Evolutionary conservation across 2,329 filamentous ascomycete species (phyloP).

Genomic region (Talaromyces sp.): DNA sequence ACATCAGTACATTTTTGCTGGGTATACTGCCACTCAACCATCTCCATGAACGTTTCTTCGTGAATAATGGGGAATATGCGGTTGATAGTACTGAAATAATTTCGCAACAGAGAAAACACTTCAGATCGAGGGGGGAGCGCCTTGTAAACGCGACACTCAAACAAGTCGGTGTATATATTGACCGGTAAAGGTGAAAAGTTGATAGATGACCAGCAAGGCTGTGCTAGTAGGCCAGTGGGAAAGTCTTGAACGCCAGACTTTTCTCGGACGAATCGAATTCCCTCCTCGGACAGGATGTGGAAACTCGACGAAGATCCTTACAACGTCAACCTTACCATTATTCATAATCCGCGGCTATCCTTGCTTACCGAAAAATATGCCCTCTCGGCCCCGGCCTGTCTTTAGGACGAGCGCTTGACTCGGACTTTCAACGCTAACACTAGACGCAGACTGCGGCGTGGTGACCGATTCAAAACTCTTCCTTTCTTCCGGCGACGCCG

Average conservation of each 20-base stretch:
- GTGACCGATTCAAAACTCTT: conserved; percentile 3
- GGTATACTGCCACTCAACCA: conserved; percentile 91
- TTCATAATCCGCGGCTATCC: background rate
- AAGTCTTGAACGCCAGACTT: conserved; percentile 93
- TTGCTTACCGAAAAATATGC: conserved; percentile 76
- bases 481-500: conserved; percentile 6
- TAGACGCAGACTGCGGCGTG: conserved; percentile 6
- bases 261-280: conserved; percentile 93
- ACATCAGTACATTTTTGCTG: conserved; percentile 86
- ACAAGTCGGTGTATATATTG: conserved; percentile 90
- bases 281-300: conserved; percentile 93
- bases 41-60: conserved; percentile 92
- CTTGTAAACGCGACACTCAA: conserved; percentile 76
- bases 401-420: background rate
- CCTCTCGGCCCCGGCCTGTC: conserved; percentile 78
- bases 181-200: conserved; percentile 91
- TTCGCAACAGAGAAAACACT: conserved; percentile 77
- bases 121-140: conserved; percentile 79
- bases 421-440: background rate
- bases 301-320: conserved; percentile 87
- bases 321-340: conserved; percentile 24
- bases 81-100: conserved; percentile 96
- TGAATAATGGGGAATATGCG: conserved; percentile 96
- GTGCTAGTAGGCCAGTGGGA: conserved; percentile 78
- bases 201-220: conserved; percentile 69